These are phyloP conservation scores for Pythium chondricola DNA, from an alignment of 352 stramenopile species.

Conservation along the genomic window DNA sequence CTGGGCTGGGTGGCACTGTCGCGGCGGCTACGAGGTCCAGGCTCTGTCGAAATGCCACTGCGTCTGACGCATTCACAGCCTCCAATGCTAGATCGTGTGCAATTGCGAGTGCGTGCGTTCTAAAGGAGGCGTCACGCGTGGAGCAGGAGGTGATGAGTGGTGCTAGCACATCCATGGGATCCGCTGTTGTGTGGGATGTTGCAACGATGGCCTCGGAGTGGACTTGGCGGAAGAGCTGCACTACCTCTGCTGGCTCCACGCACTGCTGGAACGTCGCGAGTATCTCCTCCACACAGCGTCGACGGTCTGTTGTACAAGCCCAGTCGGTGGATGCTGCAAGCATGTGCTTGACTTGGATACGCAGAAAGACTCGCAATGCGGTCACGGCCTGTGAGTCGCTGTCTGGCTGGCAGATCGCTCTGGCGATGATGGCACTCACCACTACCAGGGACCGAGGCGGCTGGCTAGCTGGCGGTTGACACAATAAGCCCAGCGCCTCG, in stretches of 20 bases:
- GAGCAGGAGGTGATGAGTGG: constrained; percentile 13
- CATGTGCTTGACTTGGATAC: background rate
- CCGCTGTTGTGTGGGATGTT: background rate
- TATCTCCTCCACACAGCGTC: constrained; percentile 7
- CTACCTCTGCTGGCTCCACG: constrained; percentile 3
- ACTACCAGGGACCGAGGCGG: background rate
- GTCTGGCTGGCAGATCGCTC: background rate
- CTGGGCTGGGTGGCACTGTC: background rate
- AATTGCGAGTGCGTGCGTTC: constrained; percentile 15
- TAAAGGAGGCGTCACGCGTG: constrained; percentile 8
- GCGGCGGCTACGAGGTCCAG: constrained; percentile 26
- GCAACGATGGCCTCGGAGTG: background rate
- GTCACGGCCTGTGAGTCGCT: background rate
- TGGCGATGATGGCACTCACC: background rate
- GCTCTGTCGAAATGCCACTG: constrained; percentile 12
- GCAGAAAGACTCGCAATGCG: constrained; percentile 1
- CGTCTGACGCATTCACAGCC: constrained; percentile 14
- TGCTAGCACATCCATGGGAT: constrained; percentile 4
- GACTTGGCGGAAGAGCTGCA: constrained; percentile 7
- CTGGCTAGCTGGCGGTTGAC: background rate
- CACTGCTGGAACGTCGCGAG: constrained; percentile 15
- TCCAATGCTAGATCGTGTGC: constrained; percentile 32
- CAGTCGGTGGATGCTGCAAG: background rate
- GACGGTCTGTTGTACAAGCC: background rate
- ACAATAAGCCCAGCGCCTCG: background rate